phyloP scores from a whole-genome alignment of 2,329 filamentous ascomycete genomes.

The Tolypocladium endophyticum region DNA sequence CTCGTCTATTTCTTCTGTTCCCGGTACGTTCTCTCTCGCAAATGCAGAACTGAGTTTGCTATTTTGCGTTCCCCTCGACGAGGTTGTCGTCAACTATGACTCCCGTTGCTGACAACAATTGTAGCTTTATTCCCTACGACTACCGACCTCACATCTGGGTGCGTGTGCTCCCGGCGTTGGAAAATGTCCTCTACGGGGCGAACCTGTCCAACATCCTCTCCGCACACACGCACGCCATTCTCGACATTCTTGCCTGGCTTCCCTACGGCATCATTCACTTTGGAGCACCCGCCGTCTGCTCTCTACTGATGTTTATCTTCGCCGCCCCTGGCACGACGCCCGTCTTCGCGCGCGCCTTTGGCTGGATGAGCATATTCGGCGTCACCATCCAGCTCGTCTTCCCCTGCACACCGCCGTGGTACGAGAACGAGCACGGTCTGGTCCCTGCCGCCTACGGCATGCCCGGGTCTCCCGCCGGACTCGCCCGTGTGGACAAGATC shows the following conservation, averaged over 20 bases:
- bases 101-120: background rate
- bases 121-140: constrained; percentile 77
- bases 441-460: constrained; percentile 90
- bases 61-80: background rate
- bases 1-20: constrained; percentile 86
- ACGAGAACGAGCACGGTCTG: constrained; percentile 85
- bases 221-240: constrained; percentile 70
- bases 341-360: constrained; percentile 77
- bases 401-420: constrained; percentile 94
- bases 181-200: constrained; percentile 93
- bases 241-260: constrained; percentile 86
- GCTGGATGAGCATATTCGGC: constrained; percentile 83
- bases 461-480: constrained; percentile 76
- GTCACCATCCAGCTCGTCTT: constrained; percentile 84
- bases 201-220: constrained; percentile 95
- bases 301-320: constrained; percentile 75
- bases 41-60: background rate
- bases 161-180: constrained; percentile 82
- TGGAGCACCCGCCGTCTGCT: constrained; percentile 71
- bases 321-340: constrained; percentile 76
- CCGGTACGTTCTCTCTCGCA: constrained; percentile 54
- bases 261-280: constrained; percentile 91
- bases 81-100: background rate
- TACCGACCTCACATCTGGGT: constrained; percentile 94
- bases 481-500: constrained; percentile 81